A percentile compares a stretch with the other conserved stretches of the same genome.
These are phyloP conservation scores for Prosopis cineraria DNA, from an alignment of 306 rosid species.

Conservation along the genomic window DNA sequence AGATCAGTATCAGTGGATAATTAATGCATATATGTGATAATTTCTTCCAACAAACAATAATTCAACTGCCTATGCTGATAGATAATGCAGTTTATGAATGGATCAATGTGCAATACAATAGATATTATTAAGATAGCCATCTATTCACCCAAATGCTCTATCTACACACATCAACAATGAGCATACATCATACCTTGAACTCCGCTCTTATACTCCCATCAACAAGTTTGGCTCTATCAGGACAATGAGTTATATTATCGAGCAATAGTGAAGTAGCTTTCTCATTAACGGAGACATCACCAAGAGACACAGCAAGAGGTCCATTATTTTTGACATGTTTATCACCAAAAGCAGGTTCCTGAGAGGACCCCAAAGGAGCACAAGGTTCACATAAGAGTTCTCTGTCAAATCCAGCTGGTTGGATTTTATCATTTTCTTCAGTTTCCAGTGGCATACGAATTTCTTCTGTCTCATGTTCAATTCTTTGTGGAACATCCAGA, in stretches of 20 bases:
- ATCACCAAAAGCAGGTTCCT: conserved; percentile 31
- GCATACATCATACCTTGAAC: conserved; percentile 48
- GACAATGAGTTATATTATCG: conserved; percentile 32
- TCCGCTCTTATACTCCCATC: conserved; percentile 33
- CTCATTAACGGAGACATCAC: conserved; percentile 25
- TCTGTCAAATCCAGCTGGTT: conserved; percentile 28
- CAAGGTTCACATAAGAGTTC: conserved; percentile 26
- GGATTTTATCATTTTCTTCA: conserved; percentile 38
- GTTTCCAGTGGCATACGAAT: conserved; percentile 28
- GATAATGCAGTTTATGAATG: conserved; percentile 5
- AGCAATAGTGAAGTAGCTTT: background rate
- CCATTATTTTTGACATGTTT: conserved; percentile 25
- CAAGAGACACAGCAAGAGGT: conserved; percentile 24
- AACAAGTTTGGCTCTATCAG: conserved; percentile 4
- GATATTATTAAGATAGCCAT: background rate
- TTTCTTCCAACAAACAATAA: conserved; percentile 20
- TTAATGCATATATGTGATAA: background rate
- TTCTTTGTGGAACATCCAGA: conserved; percentile 27
- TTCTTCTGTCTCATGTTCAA: conserved; percentile 48
- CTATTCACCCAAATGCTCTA: background rate
- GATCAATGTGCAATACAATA: background rate
- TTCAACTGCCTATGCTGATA: background rate
- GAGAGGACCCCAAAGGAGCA: conserved; percentile 41
- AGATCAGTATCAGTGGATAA: background rate
- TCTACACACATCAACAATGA: conserved; percentile 6